These are phyloP conservation scores for Paramecium biaurelia DNA, from an alignment of 73 alveolate genomes.

Conservation along the genomic window DNA sequence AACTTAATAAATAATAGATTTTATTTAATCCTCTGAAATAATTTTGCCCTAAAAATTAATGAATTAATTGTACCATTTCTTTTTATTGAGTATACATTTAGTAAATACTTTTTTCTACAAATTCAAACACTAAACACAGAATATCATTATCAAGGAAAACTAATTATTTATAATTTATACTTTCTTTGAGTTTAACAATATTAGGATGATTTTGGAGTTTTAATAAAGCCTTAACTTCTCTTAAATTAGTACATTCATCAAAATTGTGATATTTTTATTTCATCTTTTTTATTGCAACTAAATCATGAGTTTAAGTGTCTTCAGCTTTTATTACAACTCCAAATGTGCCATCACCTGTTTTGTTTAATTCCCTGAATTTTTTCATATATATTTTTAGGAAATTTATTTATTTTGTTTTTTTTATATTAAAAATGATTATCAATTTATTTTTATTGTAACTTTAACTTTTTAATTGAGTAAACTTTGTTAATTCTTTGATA, in stretches of 20 bases:
- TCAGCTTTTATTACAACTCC: constrained; percentile 87
- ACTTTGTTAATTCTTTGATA: background rate
- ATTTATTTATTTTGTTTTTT: background rate
- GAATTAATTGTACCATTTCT: background rate
- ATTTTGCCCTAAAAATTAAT: constrained; percentile 63
- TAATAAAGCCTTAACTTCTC: constrained; percentile 88
- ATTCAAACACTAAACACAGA: constrained; percentile 93
- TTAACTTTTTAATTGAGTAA: background rate
- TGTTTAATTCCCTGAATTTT: constrained; percentile 76
- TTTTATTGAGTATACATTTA: constrained; percentile 70
- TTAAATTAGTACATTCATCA: constrained; percentile 88
- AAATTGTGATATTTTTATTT: constrained; percentile 85
- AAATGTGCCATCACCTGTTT: constrained; percentile 95
- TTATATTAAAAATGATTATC: background rate
- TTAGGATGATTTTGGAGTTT: constrained; percentile 78
- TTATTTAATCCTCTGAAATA: constrained; percentile 82
- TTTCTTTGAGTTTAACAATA: constrained; percentile 90
- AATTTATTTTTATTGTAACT: background rate
- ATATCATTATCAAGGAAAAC: constrained; percentile 78
- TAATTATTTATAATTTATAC: constrained; percentile 54
- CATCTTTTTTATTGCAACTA: constrained; percentile 91
- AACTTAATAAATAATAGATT: constrained; percentile 83
- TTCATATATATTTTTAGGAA: constrained; percentile 71
- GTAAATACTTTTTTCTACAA: constrained; percentile 88
- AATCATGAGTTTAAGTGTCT: constrained; percentile 78